Percentiles rank a stretch among this genome's conserved stretches.
Conservation (phyloP, 2,329 filamentous ascomycete genomes). For the Curvularia sp. region DNA sequence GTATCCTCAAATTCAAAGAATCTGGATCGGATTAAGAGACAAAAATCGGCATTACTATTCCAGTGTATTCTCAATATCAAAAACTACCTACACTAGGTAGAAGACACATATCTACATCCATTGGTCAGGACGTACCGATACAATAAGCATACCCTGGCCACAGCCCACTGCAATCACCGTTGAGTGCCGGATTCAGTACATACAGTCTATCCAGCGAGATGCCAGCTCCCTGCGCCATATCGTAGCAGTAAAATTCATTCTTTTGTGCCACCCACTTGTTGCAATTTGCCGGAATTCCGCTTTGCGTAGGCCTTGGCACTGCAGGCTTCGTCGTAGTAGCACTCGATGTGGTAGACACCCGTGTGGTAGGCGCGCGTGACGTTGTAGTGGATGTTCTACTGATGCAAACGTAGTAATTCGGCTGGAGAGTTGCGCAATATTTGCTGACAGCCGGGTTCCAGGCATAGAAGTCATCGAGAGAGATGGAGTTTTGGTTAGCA, state of each 20-base stretch:
- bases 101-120: background rate
- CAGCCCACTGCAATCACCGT: background rate
- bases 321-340: slow-evolving; percentile 1
- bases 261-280: slow-evolving; percentile 2
- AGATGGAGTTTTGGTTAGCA: background rate
- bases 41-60: background rate
- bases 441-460: background rate
- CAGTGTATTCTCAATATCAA: background rate
- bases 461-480: slow-evolving; percentile 1
- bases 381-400: background rate
- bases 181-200: slow-evolving; percentile 2
- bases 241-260: slow-evolving; percentile 1
- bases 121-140: background rate
- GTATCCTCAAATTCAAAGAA: slow-evolving; percentile 9
- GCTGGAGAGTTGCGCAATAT: background rate
- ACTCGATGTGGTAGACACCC: background rate
- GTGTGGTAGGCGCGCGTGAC: background rate
- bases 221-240: slow-evolving; percentile 2
- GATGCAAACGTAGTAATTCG: background rate
- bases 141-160: background rate
- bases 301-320: slow-evolving; percentile 3
- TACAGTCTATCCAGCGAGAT: slow-evolving; percentile 7
- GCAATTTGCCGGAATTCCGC: slow-evolving; percentile 4
- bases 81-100: background rate
- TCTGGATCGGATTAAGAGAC: background rate